Percentiles rank a stretch among this genome's conserved stretches.
phyloP scores from a whole-genome alignment of 2,329 filamentous ascomycete species.

The Diaporthe amygdali region DNA sequence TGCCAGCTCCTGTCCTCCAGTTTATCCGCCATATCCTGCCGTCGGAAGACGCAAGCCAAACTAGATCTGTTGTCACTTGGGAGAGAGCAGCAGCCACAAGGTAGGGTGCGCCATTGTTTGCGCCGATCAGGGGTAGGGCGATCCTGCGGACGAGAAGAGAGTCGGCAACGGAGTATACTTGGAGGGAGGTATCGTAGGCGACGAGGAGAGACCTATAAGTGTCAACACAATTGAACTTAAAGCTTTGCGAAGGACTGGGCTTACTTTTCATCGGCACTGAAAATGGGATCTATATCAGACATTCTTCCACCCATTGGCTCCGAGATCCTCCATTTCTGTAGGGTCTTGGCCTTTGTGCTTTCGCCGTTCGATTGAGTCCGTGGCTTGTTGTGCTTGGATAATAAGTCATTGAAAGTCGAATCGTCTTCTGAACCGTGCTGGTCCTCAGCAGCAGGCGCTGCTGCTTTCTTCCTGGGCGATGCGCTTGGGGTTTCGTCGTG shows the following conservation, averaged over 20 bases:
- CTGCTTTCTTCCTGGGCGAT: conserved; percentile 12
- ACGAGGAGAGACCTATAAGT: conserved; percentile 73
- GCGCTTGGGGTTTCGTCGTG: conserved; percentile 15
- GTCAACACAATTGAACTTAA: conserved; percentile 31
- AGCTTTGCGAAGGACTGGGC: conserved; percentile 29
- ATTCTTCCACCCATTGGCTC: conserved; percentile 70
- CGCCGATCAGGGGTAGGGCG: conserved; percentile 48
- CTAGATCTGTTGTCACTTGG: conserved; percentile 45
- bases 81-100: conserved; percentile 48
- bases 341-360: neutral
- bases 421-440: conserved; percentile 13
- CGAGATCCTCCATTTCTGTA: conserved; percentile 60
- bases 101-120: conserved; percentile 41
- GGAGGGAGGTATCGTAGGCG: conserved; percentile 74
- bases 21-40: conserved; percentile 63
- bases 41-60: conserved; percentile 67
- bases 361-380: neutral
- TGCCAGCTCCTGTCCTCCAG: conserved; percentile 57
- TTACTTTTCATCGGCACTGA: conserved; percentile 66
- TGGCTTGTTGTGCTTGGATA: neutral
- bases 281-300: conserved; percentile 67
- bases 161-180: conserved; percentile 80
- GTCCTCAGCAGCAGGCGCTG: conserved; percentile 20
- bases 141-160: conserved; percentile 82
- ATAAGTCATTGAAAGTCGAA: neutral